Evolutionary conservation across 352 stramenopile genomes (phyloP).

Genomic region (Phytophthora litchii): DNA sequence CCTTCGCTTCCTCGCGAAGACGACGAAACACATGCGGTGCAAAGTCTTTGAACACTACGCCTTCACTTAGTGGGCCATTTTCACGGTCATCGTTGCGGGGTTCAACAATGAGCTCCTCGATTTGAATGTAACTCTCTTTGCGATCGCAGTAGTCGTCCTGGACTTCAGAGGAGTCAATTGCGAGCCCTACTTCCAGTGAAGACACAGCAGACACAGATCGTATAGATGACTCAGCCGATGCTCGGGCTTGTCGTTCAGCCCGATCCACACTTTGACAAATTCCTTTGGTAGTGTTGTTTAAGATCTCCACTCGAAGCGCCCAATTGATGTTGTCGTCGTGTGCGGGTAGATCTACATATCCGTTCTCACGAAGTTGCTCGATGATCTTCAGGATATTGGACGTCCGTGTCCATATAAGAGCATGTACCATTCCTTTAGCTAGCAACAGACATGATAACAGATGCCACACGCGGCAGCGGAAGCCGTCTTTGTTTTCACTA

Average conservation of each 20-base stretch:
- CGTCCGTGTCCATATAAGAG: constrained; percentile 83
- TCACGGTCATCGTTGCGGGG: constrained; percentile 60
- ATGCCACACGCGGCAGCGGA: constrained; percentile 77
- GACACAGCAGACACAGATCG: constrained; percentile 26
- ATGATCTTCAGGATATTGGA: constrained; percentile 84
- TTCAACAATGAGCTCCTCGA: constrained; percentile 75
- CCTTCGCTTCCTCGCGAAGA: constrained; percentile 63
- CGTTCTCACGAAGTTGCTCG: constrained; percentile 66
- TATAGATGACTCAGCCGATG: constrained; percentile 37
- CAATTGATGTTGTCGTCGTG: constrained; percentile 89
- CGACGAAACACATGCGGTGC: constrained; percentile 78
- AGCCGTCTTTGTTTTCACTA: constrained; percentile 23
- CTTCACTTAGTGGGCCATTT: constrained; percentile 47
- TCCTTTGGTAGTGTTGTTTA: constrained; percentile 86
- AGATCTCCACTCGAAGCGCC: constrained; percentile 84
- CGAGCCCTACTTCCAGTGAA: constrained; percentile 28
- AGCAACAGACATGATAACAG: constrained; percentile 73
- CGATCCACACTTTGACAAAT: constrained; percentile 81
- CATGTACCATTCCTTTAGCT: constrained; percentile 80
- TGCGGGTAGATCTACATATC: constrained; percentile 59
- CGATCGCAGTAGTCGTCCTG: constrained; percentile 56
- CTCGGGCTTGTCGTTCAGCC: constrained; percentile 63
- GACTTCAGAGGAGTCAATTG: constrained; percentile 3
- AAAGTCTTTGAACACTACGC: constrained; percentile 84
- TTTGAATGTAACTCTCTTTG: constrained; percentile 77